Percentiles rank a stretch among this genome's conserved stretches.
Conservation (phyloP, 2,329 filamentous ascomycete species). For the Hypoxylon sp. region DNA sequence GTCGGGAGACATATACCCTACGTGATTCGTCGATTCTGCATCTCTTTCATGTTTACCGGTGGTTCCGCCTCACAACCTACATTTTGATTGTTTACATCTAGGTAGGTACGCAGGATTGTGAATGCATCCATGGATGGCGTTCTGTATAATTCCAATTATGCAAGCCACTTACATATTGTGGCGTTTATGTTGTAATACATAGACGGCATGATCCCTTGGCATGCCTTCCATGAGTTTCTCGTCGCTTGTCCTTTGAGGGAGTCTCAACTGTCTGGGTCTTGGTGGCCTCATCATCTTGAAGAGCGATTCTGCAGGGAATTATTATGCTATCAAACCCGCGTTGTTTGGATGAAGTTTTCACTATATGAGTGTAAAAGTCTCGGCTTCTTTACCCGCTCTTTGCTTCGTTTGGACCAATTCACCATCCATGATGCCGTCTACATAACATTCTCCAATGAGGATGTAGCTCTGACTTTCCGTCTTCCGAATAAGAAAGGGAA, state of each 20-base stretch:
- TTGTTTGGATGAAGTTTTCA: neutral
- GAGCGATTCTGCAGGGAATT: too few species aligned
- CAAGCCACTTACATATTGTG: too few species aligned
- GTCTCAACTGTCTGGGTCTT: too few species aligned
- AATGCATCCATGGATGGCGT: too few species aligned
- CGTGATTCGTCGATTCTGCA: conserved; percentile 28
- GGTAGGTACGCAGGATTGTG: too few species aligned
- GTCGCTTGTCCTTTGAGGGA: too few species aligned
- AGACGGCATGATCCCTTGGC: too few species aligned
- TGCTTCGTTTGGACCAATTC: conserved; percentile 9
- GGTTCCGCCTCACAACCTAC: conserved; percentile 38
- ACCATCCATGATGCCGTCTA: conserved; percentile 21
- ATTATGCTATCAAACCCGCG: neutral
- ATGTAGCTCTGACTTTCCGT: conserved; percentile 2
- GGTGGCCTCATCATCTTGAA: too few species aligned
- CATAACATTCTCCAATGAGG: conserved; percentile 21
- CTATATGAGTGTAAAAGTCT: conserved; percentile 8
- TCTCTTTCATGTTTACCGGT: conserved; percentile 36
- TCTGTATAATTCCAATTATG: too few species aligned
- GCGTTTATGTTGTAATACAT: too few species aligned
- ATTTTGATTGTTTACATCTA: conserved; percentile 38
- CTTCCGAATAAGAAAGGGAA: conserved; percentile 7
- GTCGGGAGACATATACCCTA: too few species aligned
- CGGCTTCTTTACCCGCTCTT: conserved; percentile 3
- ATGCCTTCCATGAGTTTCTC: too few species aligned